These are phyloP conservation scores for Magnolia sinica DNA, from an alignment of 164 flowering plant species.

Conservation along the genomic window DNA sequence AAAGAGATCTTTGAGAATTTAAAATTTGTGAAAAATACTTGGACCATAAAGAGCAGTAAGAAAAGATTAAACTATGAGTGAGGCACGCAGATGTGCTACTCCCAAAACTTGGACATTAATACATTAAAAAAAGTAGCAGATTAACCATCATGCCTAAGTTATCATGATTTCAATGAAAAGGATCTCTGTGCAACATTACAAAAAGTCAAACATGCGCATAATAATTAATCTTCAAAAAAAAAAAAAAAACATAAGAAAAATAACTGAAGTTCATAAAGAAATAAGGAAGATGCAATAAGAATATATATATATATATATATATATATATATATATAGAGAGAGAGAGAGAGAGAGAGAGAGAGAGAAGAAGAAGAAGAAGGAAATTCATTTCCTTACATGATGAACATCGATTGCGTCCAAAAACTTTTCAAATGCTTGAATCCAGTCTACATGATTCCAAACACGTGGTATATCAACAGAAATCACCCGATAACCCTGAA, in stretches of 20 bases:
- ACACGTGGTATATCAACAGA: constrained; percentile 96
- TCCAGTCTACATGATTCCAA: constrained; percentile 95
- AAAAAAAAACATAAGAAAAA: not conserved
- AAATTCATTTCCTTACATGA: constrained; percentile 54
- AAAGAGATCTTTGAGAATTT: too few species aligned
- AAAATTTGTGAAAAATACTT: too few species aligned
- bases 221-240: not conserved
- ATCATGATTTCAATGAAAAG: not conserved
- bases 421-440: constrained; percentile 95
- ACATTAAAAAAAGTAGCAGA: not conserved
- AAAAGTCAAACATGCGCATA: too few species aligned
- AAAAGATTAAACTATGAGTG: too few species aligned
- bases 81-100: too few species aligned
- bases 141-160: not conserved
- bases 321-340: not conserved
- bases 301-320: not conserved
- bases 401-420: constrained; percentile 93
- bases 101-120: too few species aligned
- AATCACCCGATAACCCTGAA: constrained; percentile 90
- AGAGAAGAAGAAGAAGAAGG: not conserved
- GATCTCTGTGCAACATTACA: not conserved
- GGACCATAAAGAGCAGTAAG: too few species aligned
- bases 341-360: not conserved
- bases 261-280: not conserved
- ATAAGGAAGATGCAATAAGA: not conserved